A percentile compares a stretch with the other conserved stretches of the same genome.
Evolutionary conservation across 2,329 filamentous ascomycete genomes (phyloP).

Genomic region (Bipolaris oryzae): DNA sequence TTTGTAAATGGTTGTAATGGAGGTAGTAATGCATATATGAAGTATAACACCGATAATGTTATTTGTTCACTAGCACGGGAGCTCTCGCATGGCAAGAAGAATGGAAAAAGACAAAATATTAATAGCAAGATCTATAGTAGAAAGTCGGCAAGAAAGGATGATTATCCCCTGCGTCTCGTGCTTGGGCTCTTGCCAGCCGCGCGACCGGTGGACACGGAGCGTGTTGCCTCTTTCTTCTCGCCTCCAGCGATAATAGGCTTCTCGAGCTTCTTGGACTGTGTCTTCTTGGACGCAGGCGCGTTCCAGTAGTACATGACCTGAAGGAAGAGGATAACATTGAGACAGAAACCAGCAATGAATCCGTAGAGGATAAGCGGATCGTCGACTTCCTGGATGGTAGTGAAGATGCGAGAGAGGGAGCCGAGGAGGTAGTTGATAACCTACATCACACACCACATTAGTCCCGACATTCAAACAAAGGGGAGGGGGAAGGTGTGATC

Average conservation of each 20-base stretch:
- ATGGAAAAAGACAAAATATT: background rate
- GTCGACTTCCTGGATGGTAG: slow-evolving; percentile 94
- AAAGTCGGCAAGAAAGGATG: background rate
- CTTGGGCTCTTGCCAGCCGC: slow-evolving; percentile 57
- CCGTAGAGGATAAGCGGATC: slow-evolving; percentile 96
- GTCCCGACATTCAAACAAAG: background rate
- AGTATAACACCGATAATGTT: background rate
- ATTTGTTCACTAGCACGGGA: background rate
- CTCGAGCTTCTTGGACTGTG: slow-evolving; percentile 48
- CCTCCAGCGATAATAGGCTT: slow-evolving; percentile 40
- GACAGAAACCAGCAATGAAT: slow-evolving; percentile 86
- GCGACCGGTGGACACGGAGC: slow-evolving; percentile 46
- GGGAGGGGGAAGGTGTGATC: background rate
- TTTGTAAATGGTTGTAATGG: slow-evolving; percentile 21
- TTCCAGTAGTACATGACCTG: slow-evolving; percentile 99
- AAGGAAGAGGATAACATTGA: slow-evolving; percentile 83
- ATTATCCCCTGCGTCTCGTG: slow-evolving; percentile 61
- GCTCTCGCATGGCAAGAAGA: too few relatives aligned
- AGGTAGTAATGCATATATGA: slow-evolving; percentile 28
- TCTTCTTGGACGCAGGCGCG: slow-evolving; percentile 48
- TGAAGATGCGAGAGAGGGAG: slow-evolving; percentile 93
- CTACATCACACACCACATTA: slow-evolving; percentile 53
- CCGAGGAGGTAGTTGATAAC: slow-evolving; percentile 98
- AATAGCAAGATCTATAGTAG: background rate
- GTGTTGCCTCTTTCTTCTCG: slow-evolving; percentile 38